A percentile compares a stretch with the other conserved stretches of the same genome.
Evolutionary conservation across 352 stramenopile species (phyloP).

Genomic region (Globisporangium okanoganense): DNA sequence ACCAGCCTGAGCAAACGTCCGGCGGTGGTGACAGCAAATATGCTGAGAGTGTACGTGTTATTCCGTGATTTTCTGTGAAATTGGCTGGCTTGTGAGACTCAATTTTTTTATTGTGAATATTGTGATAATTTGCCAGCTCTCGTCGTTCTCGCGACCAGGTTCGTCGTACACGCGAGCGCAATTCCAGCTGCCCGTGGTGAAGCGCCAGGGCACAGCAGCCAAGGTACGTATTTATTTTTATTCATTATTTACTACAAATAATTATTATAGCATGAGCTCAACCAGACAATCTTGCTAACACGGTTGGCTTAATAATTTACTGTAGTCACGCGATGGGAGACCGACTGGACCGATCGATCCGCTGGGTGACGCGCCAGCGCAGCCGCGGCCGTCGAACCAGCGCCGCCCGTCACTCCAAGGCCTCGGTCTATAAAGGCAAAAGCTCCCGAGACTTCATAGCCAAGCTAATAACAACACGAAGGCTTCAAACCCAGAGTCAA

Average conservation of each 20-base stretch:
- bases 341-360: conserved; percentile 50
- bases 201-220: conserved; percentile 33
- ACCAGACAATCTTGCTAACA: background rate
- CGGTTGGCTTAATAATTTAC: background rate
- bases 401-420: conserved; percentile 51
- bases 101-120: background rate
- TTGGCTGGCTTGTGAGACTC: background rate
- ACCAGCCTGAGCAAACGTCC: conserved; percentile 41
- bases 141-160: conserved; percentile 66
- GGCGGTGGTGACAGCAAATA: conserved; percentile 31
- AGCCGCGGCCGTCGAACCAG: conserved; percentile 44
- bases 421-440: conserved; percentile 35
- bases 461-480: background rate
- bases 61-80: background rate
- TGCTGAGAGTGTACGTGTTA: conserved; percentile 12
- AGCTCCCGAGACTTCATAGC: background rate
- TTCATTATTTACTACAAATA: too few species aligned
- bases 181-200: conserved; percentile 43
- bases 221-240: conserved; percentile 29
- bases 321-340: conserved; percentile 46
- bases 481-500: background rate
- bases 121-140: conserved; percentile 39
- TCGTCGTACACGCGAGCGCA: conserved; percentile 69
- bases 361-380: conserved; percentile 37
- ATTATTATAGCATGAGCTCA: too few species aligned